phyloP scores from a whole-genome alignment of 768 basidiomycete species.

The Kwoniella europaea region DNA sequence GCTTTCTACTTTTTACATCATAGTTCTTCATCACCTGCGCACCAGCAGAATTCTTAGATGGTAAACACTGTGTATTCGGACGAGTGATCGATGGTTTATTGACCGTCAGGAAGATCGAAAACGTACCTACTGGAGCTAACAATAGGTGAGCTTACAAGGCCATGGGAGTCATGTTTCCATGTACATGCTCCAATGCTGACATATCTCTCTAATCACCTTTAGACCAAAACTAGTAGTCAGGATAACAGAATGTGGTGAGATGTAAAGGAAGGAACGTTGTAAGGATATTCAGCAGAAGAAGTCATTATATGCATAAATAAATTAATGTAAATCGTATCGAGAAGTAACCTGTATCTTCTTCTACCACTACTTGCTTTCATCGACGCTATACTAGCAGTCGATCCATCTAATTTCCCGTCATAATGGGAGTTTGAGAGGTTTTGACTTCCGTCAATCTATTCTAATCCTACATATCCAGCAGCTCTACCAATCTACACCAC shows the following conservation, averaged over 20 bases:
- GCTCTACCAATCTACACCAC: conserved; percentile 41
- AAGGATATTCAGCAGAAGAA: not conserved
- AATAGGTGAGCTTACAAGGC: conserved; percentile 37
- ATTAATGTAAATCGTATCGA: not conserved
- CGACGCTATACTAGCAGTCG: too few relatives aligned
- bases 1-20: too few relatives aligned
- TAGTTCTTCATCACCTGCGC: conserved; percentile 97
- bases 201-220: not conserved
- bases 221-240: conserved; percentile 47
- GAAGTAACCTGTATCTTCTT: too few relatives aligned
- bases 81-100: conserved; percentile 77
- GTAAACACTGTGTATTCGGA: conserved; percentile 58
- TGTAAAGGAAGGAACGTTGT: conserved; percentile 32
- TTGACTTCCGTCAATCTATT: conserved; percentile 8
- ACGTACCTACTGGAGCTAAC: conserved; percentile 72
- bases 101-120: conserved; percentile 93
- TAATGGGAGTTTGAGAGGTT: not conserved
- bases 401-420: too few relatives aligned
- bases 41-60: conserved; percentile 93
- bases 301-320: conserved; percentile 1
- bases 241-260: conserved; percentile 57
- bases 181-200: not conserved
- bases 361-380: too few relatives aligned
- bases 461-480: conserved; percentile 48
- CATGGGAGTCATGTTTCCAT: not conserved